Percentiles rank a stretch among this genome's conserved stretches.
Conservation (phyloP, 192 early-diverging fungal species). For the Backusella tuberculispora region DNA sequence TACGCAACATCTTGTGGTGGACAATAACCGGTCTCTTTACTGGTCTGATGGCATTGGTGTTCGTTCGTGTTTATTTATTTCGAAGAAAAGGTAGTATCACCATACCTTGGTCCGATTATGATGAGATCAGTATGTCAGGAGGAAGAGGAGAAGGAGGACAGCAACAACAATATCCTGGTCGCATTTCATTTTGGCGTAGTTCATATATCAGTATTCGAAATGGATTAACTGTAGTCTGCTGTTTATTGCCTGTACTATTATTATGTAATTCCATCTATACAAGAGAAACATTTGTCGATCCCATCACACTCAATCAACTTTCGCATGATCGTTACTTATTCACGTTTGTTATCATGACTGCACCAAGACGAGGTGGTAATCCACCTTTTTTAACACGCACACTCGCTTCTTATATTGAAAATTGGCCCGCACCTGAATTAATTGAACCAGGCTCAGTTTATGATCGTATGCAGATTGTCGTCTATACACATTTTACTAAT, state of each 20-base stretch:
- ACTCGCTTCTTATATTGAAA: conserved; percentile 47
- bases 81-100: neutral
- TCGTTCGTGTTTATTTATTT: conserved; percentile 33
- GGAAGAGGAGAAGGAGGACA: too few species aligned
- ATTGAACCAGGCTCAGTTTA: conserved; percentile 47
- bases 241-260: conserved; percentile 35
- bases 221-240: conserved; percentile 13
- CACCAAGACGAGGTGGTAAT: conserved; percentile 45
- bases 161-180: neutral
- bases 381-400: conserved; percentile 46
- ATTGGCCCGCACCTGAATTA: conserved; percentile 29
- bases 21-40: conserved; percentile 50
- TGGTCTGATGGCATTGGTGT: conserved; percentile 43
- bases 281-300: conserved; percentile 25
- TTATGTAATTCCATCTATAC: conserved; percentile 40
- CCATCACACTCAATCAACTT: conserved; percentile 24
- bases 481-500: conserved; percentile 56
- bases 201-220: conserved; percentile 19
- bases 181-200: conserved; percentile 25
- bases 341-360: conserved; percentile 54
- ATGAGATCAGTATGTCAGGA: neutral
- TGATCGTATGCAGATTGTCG: conserved; percentile 49
- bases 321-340: conserved; percentile 45
- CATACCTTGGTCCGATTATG: neutral
- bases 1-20: conserved; percentile 59